phyloP scores from a whole-genome alignment of 441 rosid genomes.

The Cnidoscolus chayamansa region DNA sequence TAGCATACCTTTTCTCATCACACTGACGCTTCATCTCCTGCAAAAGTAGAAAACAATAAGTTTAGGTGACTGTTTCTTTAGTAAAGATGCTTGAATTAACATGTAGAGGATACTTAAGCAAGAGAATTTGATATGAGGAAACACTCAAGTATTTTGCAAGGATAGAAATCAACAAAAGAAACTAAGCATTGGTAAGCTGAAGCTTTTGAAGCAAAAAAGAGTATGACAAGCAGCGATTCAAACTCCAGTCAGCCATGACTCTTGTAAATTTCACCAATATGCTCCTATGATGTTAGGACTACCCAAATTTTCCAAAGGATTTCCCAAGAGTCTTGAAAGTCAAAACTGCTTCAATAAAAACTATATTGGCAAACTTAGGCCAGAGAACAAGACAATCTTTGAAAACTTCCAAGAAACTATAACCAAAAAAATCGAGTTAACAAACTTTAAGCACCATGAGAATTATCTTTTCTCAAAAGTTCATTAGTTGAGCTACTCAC shows the following conservation, averaged over 20 bases:
- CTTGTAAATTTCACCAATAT: neutral
- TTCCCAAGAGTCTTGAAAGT: neutral
- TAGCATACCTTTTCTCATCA: slow-evolving; percentile 84
- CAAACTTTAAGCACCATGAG: neutral
- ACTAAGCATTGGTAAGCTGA: neutral
- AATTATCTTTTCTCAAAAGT: neutral
- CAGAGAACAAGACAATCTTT: neutral
- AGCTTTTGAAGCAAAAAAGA: neutral
- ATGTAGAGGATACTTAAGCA: neutral
- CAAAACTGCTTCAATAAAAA: neutral
- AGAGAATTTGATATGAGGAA: slow-evolving; percentile 1
- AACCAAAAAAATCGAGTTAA: neutral
- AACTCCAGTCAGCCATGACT: slow-evolving; percentile 17
- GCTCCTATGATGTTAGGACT: too few species aligned
- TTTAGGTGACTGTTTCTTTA: slow-evolving; percentile 13
- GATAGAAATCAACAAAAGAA: neutral
- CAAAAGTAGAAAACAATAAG: slow-evolving; percentile 23
- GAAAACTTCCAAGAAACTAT: neutral
- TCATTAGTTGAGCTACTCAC: neutral
- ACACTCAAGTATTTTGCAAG: slow-evolving; percentile 2
- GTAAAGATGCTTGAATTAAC: slow-evolving; percentile 16
- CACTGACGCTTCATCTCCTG: slow-evolving; percentile 99
- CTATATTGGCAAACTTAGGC: neutral
- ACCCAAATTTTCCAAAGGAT: neutral
- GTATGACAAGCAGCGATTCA: neutral